phyloP scores from a whole-genome alignment of 805 yeast species.

The Candida mattraensis region DNA sequence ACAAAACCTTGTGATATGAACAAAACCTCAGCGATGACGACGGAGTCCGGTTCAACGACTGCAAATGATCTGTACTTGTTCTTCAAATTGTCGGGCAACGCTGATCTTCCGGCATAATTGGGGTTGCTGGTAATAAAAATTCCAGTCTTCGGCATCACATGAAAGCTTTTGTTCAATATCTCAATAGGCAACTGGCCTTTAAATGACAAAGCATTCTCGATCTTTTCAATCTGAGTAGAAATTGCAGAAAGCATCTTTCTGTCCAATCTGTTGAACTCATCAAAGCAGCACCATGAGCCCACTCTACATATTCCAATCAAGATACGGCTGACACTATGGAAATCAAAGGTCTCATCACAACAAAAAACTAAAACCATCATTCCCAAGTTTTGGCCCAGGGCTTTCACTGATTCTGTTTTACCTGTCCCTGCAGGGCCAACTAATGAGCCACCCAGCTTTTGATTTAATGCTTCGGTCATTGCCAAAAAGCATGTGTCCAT shows the following conservation, averaged over 20 bases:
- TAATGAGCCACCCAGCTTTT: conserved; percentile 82
- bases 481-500: conserved; percentile 62
- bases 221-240: conserved; percentile 72
- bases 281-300: conserved; percentile 96
- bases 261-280: conserved; percentile 85
- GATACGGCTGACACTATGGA: conserved; percentile 72
- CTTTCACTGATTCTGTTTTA: conserved; percentile 87
- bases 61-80: conserved; percentile 75
- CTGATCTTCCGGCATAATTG: conserved; percentile 77
- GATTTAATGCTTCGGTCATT: conserved; percentile 72
- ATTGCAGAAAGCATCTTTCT: conserved; percentile 76
- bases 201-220: conserved; percentile 52
- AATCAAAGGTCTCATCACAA: conserved; percentile 89
- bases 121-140: conserved; percentile 92
- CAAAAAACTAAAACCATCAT: conserved; percentile 81
- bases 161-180: conserved; percentile 41
- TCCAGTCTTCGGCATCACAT: conserved; percentile 54
- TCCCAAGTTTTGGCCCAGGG: conserved; percentile 78
- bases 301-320: conserved; percentile 75
- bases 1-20: conserved; percentile 70
- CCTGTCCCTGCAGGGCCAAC: conserved; percentile 99
- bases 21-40: conserved; percentile 67
- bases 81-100: conserved; percentile 82
- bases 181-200: conserved; percentile 31
- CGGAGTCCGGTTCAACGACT: conserved; percentile 70